Conservation (phyloP, 495 filamentous ascomycete genomes). For the Hyphodiscus hymeniophilus region DNA sequence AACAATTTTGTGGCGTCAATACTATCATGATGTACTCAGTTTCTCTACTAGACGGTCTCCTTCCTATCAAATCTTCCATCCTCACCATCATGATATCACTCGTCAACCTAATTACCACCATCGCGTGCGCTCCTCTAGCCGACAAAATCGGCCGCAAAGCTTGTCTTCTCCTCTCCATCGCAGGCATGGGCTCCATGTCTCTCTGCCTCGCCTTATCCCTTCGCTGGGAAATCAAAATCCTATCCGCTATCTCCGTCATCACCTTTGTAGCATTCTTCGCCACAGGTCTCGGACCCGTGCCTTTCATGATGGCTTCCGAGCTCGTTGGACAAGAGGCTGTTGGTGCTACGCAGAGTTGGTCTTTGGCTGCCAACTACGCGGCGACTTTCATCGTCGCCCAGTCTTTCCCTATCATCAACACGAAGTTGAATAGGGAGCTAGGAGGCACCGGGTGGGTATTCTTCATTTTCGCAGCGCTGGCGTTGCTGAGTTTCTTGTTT, state of each 20-base stretch:
- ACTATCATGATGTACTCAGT: conserved; percentile 98
- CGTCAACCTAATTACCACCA: conserved; percentile 78
- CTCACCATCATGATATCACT: conserved; percentile 79
- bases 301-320: conserved; percentile 87
- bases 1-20: conserved; percentile 92
- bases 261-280: conserved; percentile 85
- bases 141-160: conserved; percentile 81
- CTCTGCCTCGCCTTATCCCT: conserved; percentile 72
- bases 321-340: conserved; percentile 83
- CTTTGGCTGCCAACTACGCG: conserved; percentile 78
- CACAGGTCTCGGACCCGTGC: conserved; percentile 85
- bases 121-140: conserved; percentile 69
- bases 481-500: conserved; percentile 55
- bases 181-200: conserved; percentile 73
- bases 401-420: conserved; percentile 83
- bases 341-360: conserved; percentile 79
- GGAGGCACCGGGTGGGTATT: conserved; percentile 76
- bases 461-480: conserved; percentile 75
- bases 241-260: conserved; percentile 74
- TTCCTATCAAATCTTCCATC: conserved; percentile 67
- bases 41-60: conserved; percentile 65
- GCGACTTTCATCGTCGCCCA: conserved; percentile 88
- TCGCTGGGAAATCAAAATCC: conserved; percentile 50
- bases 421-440: conserved; percentile 45
- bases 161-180: conserved; percentile 70